These are phyloP conservation scores for Cicer pinnatifidum DNA, from an alignment of 306 rosid species.

Conservation along the genomic window DNA sequence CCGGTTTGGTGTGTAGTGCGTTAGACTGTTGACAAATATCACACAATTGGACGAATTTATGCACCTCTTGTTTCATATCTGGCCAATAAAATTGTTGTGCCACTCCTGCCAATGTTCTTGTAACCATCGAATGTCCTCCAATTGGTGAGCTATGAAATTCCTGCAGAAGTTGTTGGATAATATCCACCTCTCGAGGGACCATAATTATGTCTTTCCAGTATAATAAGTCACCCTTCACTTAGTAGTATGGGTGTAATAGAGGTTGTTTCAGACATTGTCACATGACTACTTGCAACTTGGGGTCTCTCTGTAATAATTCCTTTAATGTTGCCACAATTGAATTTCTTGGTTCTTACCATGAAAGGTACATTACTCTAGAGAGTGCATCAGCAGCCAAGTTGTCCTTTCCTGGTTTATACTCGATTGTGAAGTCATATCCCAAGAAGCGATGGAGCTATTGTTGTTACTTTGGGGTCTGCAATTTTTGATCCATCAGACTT, in stretches of 20 bases:
- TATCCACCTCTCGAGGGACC: not conserved
- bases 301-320: not conserved
- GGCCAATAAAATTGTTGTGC: not conserved
- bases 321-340: not conserved
- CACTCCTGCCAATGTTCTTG: not conserved
- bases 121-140: not conserved
- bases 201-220: not conserved
- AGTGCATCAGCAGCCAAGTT: not conserved
- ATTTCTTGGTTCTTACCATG: not conserved
- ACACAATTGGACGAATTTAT: not conserved
- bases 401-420: not conserved
- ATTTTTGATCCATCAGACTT: not conserved
- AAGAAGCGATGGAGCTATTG: not conserved
- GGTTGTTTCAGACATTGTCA: not conserved
- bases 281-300: not conserved
- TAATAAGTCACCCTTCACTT: not conserved
- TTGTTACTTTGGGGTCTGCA: not conserved
- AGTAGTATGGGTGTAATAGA: not conserved
- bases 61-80: not conserved
- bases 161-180: not conserved
- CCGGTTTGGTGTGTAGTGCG: not conserved
- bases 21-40: not conserved
- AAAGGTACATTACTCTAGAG: not conserved
- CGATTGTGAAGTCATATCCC: not conserved
- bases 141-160: not conserved